Evolutionary conservation across 495 filamentous ascomycete genomes (phyloP), one percentile per base, ranked within the genome.

Genomic region (Penicillium parvum): DNA sequence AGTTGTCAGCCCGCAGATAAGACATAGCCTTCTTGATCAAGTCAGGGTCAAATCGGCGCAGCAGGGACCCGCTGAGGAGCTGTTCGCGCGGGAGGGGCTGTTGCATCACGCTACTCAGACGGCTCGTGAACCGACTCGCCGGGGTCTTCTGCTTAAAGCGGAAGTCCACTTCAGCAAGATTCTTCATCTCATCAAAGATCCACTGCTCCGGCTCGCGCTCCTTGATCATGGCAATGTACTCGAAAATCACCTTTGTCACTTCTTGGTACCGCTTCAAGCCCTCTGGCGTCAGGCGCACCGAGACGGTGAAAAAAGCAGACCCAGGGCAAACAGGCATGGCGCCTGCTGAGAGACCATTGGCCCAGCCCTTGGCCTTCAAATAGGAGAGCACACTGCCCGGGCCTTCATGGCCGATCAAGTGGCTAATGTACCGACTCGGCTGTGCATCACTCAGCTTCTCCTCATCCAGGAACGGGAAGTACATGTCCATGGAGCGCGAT

Each of bases 311-410:
- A 35, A 94, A 76, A 1, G 88, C 86, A 0, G 86, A 79, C 17
- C 90, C 92, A 4, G 90, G 86, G 53, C 88, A 91, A 17, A 94
- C 67, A 3, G 81, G 70, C 57, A 79, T 82, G 16, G 79, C 73
- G 26, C 91, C 92, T 39, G 91, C 87, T 45, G 81, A 83, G 8
- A 99, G 69, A 2, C 81, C 82, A 66, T 95, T 96, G 7, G 85
- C 89, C 94, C 90, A 97, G 30, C 94, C 92, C 63, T 94, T 96
- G 16, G 79, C 83, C 66, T 97, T 99, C 59, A 96, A 77, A 60
- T 96, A 90, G 1, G 92, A 83, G 61, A 99, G 79, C 50, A 99
- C 90, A 68, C 92, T 96, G 2, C 92, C 92, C 6, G 92, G 92
- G 1, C 92, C 92, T 64, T 99, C 92, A 49, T 99, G 94, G 10